These are phyloP conservation scores for Mortierella hygrophila DNA, from an alignment of 192 early-diverging fungal genomes.

Conservation along the genomic window DNA sequence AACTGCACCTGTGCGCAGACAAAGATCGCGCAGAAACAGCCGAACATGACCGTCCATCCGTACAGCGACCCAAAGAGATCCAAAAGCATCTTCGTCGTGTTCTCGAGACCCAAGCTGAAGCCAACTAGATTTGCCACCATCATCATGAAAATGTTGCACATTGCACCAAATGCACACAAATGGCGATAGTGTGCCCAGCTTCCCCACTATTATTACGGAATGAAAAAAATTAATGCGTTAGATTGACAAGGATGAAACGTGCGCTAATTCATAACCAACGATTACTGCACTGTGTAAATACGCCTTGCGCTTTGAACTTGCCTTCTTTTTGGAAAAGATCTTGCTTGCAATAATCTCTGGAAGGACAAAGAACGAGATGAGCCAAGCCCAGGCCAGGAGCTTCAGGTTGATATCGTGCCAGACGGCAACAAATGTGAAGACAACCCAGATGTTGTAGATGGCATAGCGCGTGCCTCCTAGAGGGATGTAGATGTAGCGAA, in stretches of 20 bases:
- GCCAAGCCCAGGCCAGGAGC: conserved; percentile 93
- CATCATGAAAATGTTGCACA: conserved; percentile 93
- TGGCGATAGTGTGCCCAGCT: conserved; percentile 74
- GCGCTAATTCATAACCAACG: neutral
- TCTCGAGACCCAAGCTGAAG: conserved; percentile 91
- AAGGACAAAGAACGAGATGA: conserved; percentile 87
- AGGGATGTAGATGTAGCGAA: conserved; percentile 93
- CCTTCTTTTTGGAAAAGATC: conserved; percentile 67
- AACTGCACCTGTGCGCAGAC: conserved; percentile 82
- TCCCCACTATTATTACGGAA: conserved; percentile 67
- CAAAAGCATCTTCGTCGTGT: conserved; percentile 78
- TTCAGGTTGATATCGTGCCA: conserved; percentile 96
- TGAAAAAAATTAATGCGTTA: conserved; percentile 8
- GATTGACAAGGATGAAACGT: neutral
- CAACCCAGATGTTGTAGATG: conserved; percentile 83
- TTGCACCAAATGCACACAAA: conserved; percentile 85
- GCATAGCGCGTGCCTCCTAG: conserved; percentile 84
- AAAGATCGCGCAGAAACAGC: conserved; percentile 68
- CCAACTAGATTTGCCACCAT: conserved; percentile 98
- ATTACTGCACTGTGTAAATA: neutral
- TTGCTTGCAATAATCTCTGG: conserved; percentile 82
- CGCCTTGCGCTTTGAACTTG: conserved; percentile 20
- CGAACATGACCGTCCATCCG: conserved; percentile 66
- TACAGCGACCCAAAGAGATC: conserved; percentile 70
- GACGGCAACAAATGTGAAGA: conserved; percentile 97